These are phyloP conservation scores for Backusella westeae DNA, from an alignment of 192 early-diverging fungal species.

Conservation along the genomic window DNA sequence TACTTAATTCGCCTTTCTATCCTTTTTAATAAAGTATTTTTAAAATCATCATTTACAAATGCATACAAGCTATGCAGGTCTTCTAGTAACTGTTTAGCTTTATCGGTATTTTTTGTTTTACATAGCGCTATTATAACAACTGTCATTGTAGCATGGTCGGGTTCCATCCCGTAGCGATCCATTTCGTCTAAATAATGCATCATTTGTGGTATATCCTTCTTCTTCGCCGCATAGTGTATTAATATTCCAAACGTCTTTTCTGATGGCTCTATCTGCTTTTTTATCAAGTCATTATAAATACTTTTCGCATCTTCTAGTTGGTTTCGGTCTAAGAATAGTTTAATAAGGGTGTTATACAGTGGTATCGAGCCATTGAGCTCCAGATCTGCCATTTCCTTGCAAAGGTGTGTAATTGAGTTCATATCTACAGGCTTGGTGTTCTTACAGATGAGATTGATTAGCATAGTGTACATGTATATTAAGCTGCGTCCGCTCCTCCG, in stretches of 20 bases:
- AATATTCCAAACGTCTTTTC: neutral
- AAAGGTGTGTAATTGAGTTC: slow-evolving; percentile 2
- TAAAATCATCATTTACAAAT: slow-evolving; percentile 5
- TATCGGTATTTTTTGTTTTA: neutral
- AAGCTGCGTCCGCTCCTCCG: neutral
- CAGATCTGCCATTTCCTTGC: slow-evolving; percentile 3
- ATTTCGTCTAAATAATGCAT: slow-evolving; percentile 9
- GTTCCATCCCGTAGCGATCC: neutral
- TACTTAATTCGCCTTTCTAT: neutral
- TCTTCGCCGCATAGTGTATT: neutral
- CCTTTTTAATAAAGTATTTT: neutral
- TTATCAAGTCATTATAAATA: slow-evolving; percentile 5
- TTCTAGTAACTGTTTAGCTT: neutral
- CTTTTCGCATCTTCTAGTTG: neutral
- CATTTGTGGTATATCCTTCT: slow-evolving; percentile 5
- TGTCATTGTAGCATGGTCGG: slow-evolving; percentile 11
- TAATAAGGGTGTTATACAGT: slow-evolving; percentile 14
- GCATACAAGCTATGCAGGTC: neutral
- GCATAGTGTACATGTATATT: slow-evolving; percentile 19
- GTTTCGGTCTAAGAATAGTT: neutral
- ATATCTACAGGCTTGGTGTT: slow-evolving; percentile 11
- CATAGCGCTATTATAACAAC: slow-evolving; percentile 1
- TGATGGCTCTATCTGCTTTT: neutral
- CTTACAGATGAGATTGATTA: slow-evolving; percentile 12
- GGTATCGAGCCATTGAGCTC: neutral